These are phyloP conservation scores for Limonium bicolor DNA, from an alignment of 148 eudicot genomes.

Conservation along the genomic window DNA sequence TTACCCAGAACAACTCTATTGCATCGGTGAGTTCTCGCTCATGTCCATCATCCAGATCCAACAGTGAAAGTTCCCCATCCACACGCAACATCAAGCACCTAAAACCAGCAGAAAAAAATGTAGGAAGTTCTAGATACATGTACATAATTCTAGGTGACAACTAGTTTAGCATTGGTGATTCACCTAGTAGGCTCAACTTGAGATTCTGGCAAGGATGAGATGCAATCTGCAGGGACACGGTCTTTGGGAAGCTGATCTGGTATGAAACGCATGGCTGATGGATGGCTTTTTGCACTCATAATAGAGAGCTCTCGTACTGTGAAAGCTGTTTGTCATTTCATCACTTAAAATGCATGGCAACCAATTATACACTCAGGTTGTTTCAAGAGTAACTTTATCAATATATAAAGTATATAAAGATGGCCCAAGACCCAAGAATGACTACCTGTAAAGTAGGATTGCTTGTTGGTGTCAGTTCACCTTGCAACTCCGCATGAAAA, in stretches of 20 bases:
- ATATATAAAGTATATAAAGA: slow-evolving; percentile 14
- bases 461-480: slow-evolving; percentile 78
- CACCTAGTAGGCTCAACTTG: slow-evolving; percentile 76
- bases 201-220: slow-evolving; percentile 20
- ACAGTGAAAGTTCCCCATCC: slow-evolving; percentile 80
- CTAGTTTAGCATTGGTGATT: slow-evolving; percentile 1
- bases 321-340: slow-evolving; percentile 99
- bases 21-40: slow-evolving; percentile 89
- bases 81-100: slow-evolving; percentile 83
- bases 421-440: slow-evolving; percentile 1
- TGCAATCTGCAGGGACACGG: slow-evolving; percentile 14
- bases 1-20: slow-evolving; percentile 97
- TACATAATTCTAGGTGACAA: background rate
- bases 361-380: slow-evolving; percentile 5
- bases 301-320: slow-evolving; percentile 99
- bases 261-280: slow-evolving; percentile 85
- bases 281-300: slow-evolving; percentile 97
- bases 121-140: background rate
- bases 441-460: slow-evolving; percentile 71
- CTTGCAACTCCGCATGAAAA: slow-evolving; percentile 65
- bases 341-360: slow-evolving; percentile 84
- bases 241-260: slow-evolving; percentile 71
- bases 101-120: slow-evolving; percentile 9
- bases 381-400: slow-evolving; percentile 2
- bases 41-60: slow-evolving; percentile 86